Evolutionary conservation across 345 rosid genomes (phyloP).

Genomic region (Aquilaria sinensis): DNA sequence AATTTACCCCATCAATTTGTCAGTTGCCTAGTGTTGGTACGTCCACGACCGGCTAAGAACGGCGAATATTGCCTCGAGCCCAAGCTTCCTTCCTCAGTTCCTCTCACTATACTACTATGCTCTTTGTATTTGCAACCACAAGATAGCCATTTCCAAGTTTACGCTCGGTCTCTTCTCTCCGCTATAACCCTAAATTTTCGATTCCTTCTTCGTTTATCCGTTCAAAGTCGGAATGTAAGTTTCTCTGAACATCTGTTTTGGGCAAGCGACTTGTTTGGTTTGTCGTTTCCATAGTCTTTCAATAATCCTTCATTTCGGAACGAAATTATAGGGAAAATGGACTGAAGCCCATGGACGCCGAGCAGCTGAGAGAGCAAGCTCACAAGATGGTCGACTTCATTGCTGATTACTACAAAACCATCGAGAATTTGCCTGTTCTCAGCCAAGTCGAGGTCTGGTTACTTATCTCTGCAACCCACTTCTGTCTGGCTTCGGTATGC

Average conservation of each 20-base stretch:
- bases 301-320: slow-evolving; percentile 9
- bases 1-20: too few species aligned
- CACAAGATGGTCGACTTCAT: slow-evolving; percentile 91
- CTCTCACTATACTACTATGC: too few species aligned
- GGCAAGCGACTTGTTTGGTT: too few species aligned
- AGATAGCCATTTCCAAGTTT: neutral
- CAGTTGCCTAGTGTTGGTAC: too few species aligned
- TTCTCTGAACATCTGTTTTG: neutral
- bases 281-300: neutral
- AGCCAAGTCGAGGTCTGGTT: slow-evolving; percentile 72
- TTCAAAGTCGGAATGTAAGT: slow-evolving; percentile 16
- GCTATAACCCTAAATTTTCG: neutral
- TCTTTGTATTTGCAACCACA: neutral
- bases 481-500: too few species aligned
- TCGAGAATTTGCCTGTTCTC: slow-evolving; percentile 79
- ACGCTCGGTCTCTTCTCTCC: neutral
- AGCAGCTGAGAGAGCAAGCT: slow-evolving; percentile 65
- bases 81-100: too few species aligned
- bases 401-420: slow-evolving; percentile 79
- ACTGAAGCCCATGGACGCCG: slow-evolving; percentile 63
- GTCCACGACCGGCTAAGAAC: too few species aligned
- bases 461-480: too few species aligned
- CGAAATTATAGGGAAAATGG: slow-evolving; percentile 18
- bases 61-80: too few species aligned
- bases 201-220: neutral